Evolutionary conservation across 2,329 filamentous ascomycete genomes (phyloP), one percentile per base, ranked within the genome.

Genomic region (Sporothrix schenckii): DNA sequence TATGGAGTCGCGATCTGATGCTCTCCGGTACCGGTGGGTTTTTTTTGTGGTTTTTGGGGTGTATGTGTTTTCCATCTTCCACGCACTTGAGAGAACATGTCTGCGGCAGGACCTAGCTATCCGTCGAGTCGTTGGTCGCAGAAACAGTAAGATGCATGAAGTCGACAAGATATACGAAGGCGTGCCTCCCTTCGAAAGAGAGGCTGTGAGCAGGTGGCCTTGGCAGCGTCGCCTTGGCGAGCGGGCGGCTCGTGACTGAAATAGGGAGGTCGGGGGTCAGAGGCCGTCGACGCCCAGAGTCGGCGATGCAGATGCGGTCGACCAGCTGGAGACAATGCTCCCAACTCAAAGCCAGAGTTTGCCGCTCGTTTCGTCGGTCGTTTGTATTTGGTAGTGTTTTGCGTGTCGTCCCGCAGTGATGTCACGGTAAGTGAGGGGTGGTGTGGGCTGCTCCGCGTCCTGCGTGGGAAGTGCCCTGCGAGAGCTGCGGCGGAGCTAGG

Each of bases 71-170:
- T 3, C 11, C 34, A 63, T 56, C 34, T 14, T 3, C 11, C 34
- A 69, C 68, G 16, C 53, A 69, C 68, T 58, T 70, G 69, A 14
- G 69, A 66, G 19, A 70, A 70, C 69, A 70, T 70, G 52, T 53
- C 39, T 39, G 24, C 34, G 19, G 21, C 2, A 21, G 34, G n/a
- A 11, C 11, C 41, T 44, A 14, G 11, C 41, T 44, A 13, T 13
- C 41, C 9, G 14, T 44, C 14, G 41, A 16, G 34, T 2, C 4
- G 24, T 13, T 44, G 21, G 21, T 1, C 27, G 24, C 9, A 24
- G 9, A 49, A 14, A 13, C 21, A 14, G 13, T 4, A 16, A 34
- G 61, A 3, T 6, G 5, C 13, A 24, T 9, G 11, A 24, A 47
- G 44, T 50, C 21, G 61, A 49, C 21, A 27, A 10, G 7, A 30